Conservation (phyloP, 2,329 filamentous ascomycete species). For the Ceratocystis albifundus region DNA sequence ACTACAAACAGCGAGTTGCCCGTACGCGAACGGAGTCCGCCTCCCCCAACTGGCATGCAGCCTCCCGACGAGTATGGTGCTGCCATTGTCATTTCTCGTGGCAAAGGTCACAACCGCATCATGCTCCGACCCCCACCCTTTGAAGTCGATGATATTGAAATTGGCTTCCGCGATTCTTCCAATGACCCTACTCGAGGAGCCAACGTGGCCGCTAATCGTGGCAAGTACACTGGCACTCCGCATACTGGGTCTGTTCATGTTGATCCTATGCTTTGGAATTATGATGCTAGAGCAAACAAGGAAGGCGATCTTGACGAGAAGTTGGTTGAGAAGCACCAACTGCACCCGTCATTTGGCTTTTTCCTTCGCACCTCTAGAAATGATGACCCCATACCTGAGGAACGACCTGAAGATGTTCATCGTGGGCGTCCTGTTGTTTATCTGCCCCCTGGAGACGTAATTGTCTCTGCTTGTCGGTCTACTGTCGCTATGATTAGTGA, state of each 20-base stretch:
- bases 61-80: constrained; percentile 44
- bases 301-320: constrained; percentile 43
- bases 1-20: constrained; percentile 25
- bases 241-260: constrained; percentile 44
- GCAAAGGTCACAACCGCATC: constrained; percentile 41
- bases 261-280: constrained; percentile 43
- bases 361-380: constrained; percentile 40
- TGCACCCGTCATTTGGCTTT: constrained; percentile 45
- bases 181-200: constrained; percentile 40
- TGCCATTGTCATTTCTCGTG: constrained; percentile 36
- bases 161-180: constrained; percentile 48
- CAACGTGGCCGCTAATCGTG: constrained; percentile 32
- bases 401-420: constrained; percentile 28
- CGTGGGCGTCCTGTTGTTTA: constrained; percentile 40
- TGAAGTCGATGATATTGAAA: constrained; percentile 42
- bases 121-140: constrained; percentile 39
- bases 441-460: constrained; percentile 37
- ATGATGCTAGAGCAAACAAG: constrained; percentile 40
- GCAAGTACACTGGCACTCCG: constrained; percentile 43
- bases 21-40: constrained; percentile 33
- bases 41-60: constrained; percentile 32
- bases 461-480: constrained; percentile 40
- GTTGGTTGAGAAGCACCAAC: constrained; percentile 37
- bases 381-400: constrained; percentile 29
- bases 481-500: constrained; percentile 31